Evolutionary conservation across 345 rosid genomes (phyloP).

Genomic region (Odontarrhena argentea): DNA sequence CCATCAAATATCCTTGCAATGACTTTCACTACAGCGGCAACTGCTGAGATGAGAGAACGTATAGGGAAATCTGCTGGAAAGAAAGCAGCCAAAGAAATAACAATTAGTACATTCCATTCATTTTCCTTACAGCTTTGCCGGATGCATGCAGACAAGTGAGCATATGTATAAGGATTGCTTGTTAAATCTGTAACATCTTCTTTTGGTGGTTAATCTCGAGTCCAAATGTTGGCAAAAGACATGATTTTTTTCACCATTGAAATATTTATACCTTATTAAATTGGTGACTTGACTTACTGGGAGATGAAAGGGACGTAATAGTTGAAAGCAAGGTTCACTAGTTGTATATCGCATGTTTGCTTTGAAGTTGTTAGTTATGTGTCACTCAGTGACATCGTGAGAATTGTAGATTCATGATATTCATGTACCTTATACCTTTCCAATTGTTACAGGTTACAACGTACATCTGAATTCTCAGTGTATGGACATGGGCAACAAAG

Average conservation of each 20-base stretch:
- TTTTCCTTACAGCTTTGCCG: conserved; percentile 93
- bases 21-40: conserved; percentile 98
- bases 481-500: conserved; percentile 95
- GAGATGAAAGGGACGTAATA: conserved; percentile 8
- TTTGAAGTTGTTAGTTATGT: conserved; percentile 1
- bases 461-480: conserved; percentile 82
- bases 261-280: neutral
- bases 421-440: conserved; percentile 18
- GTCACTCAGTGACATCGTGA: conserved; percentile 1
- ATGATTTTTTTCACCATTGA: neutral
- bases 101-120: conserved; percentile 93
- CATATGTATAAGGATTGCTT: conserved; percentile 16
- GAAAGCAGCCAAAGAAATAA: conserved; percentile 74
- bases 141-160: conserved; percentile 89
- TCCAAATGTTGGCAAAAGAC: conserved; percentile 17
- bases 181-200: neutral
- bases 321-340: neutral
- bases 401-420: neutral
- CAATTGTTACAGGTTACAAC: conserved; percentile 61
- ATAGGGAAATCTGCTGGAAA: conserved; percentile 78
- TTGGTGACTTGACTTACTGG: conserved; percentile 10
- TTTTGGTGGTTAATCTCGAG: conserved; percentile 7
- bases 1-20: conserved; percentile 90
- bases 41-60: conserved; percentile 93
- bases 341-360: neutral